Evolutionary conservation across 352 stramenopile genomes (phyloP), one percentile per base, ranked within the genome.

Genomic region (Phytopythium sindhum): DNA sequence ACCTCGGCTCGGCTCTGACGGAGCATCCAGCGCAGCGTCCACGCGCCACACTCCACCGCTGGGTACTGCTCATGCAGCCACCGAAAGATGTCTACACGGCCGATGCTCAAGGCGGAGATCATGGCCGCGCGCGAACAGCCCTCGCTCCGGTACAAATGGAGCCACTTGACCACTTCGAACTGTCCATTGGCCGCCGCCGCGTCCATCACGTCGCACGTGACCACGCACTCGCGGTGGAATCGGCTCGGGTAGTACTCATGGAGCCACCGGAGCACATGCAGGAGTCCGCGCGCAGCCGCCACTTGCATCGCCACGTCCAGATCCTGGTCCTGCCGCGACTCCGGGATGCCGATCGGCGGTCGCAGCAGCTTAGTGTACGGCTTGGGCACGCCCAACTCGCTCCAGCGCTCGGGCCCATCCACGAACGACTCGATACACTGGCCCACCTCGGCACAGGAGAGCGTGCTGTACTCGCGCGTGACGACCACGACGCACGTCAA

Each of bases 61-160:
- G 58, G 24, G 28, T 59, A 54, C 21, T 77, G 60, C 23, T 65
- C 69, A 39, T 79, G 66, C 21, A 79, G 52, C 62, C 72, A 78
- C 23, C 47, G 28, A 37, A 67, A 68, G n/a, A 67, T 55, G 21
- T 70, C 61, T 4, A 73, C 45, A 35, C 76, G 64, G 28, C 72
- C 72, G 23, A 70, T 68, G 19, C 66, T 65, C 0, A 65, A 60
- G 2, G 72, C 72, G 11, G 56, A 37, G 42, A 74, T 66, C 67
- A 81, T 73, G 1, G 73, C 73, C 24, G 64, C 52, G 1, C 64
- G 65, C 26, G 71, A 79, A 35, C 74, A 81, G 8, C 66, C 71
- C 35, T 78, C 71, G 2, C 0, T 14, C 11, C 66, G 61, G n/a
- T 77, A 26, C 19, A 52, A 45, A 52, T 79, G 63, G 23, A 81